Percentiles rank a stretch among this genome's conserved stretches.
Conservation (phyloP, 2,329 filamentous ascomycete genomes). For the Microascus cirrosus region DNA sequence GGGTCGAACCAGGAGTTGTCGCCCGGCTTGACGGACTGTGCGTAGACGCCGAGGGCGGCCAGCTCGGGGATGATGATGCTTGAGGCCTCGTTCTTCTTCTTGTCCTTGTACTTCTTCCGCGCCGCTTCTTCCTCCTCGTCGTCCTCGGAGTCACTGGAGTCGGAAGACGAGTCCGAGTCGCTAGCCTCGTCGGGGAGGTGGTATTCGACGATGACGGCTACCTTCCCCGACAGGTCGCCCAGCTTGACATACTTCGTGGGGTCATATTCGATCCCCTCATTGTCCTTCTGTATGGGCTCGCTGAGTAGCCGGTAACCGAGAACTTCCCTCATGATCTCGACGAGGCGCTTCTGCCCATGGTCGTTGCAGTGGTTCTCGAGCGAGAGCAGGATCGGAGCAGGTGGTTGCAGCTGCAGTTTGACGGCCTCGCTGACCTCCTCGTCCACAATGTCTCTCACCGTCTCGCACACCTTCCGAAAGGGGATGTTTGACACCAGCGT, state of each 20-base stretch:
- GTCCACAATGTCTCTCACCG: slow-evolving; percentile 51
- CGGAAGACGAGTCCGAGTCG: slow-evolving; percentile 14
- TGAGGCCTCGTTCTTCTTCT: slow-evolving; percentile 35
- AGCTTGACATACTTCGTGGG: slow-evolving; percentile 43
- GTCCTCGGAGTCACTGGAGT: slow-evolving; percentile 23
- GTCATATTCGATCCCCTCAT: slow-evolving; percentile 17
- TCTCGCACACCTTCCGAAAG: slow-evolving; percentile 55
- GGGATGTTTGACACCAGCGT: slow-evolving; percentile 55
- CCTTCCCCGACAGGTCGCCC: slow-evolving; percentile 47
- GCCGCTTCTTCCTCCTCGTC: slow-evolving; percentile 31
- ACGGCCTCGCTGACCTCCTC: slow-evolving; percentile 35
- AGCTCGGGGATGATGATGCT: slow-evolving; percentile 52
- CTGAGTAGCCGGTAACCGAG: slow-evolving; percentile 49
- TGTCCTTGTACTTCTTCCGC: slow-evolving; percentile 38
- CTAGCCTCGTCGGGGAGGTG: slow-evolving; percentile 43
- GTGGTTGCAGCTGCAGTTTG: slow-evolving; percentile 19
- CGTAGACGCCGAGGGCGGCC: slow-evolving; percentile 55
- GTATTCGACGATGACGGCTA: slow-evolving; percentile 58
- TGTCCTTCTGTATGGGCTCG: slow-evolving; percentile 43
- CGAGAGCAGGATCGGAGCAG: slow-evolving; percentile 51
- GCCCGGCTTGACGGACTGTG: slow-evolving; percentile 56
- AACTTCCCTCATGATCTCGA: slow-evolving; percentile 53
- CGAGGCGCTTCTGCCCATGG: slow-evolving; percentile 48
- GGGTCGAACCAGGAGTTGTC: slow-evolving; percentile 55
- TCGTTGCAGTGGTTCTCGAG: slow-evolving; percentile 56